Conservation (phyloP, 1,139 yeast genomes). For the Yamadazyma atmosphaerica region DNA sequence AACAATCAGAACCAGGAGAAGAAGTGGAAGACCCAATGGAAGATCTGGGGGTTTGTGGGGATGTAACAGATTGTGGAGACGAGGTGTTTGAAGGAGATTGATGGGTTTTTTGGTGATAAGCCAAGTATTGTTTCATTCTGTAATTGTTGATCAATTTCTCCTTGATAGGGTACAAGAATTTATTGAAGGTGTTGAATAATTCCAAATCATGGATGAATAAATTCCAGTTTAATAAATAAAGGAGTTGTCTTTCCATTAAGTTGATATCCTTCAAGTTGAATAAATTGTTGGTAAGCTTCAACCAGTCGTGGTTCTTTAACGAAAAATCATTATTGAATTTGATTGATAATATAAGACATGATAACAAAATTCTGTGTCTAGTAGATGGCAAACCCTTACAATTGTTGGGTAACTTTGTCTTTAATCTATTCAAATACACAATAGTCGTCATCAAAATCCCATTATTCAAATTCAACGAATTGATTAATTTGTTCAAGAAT, state of each 20-base stretch:
- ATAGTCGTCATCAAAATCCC: slow-evolving; percentile 75
- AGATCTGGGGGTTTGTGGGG: slow-evolving; percentile 9
- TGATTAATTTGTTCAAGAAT: slow-evolving; percentile 66
- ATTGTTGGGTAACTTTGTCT: slow-evolving; percentile 60
- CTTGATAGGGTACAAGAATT: slow-evolving; percentile 64
- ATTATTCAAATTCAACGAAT: slow-evolving; percentile 73
- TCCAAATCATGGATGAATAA: slow-evolving; percentile 56
- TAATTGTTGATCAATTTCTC: slow-evolving; percentile 48
- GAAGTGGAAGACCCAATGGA: slow-evolving; percentile 4
- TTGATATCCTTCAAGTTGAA: slow-evolving; percentile 69
- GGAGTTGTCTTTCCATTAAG: slow-evolving; percentile 76
- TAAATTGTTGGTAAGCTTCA: slow-evolving; percentile 71
- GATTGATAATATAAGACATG: slow-evolving; percentile 69
- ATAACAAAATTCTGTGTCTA: slow-evolving; percentile 71
- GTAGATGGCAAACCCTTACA: slow-evolving; percentile 80
- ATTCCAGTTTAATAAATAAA: slow-evolving; percentile 71
- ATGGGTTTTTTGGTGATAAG: slow-evolving; percentile 20
- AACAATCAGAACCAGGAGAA: slow-evolving; percentile 1
- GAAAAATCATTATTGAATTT: slow-evolving; percentile 77
- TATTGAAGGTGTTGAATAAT: slow-evolving; percentile 46
- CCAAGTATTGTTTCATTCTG: slow-evolving; percentile 37
- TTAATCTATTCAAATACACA: slow-evolving; percentile 63
- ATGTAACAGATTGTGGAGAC: not conserved
- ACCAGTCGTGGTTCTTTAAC: slow-evolving; percentile 78
- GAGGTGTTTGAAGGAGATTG: slow-evolving; percentile 5